Evolutionary conservation across 2,329 filamentous ascomycete species (phyloP), one percentile per base, ranked within the genome.

Genomic region (Nigrospora oryzae): DNA sequence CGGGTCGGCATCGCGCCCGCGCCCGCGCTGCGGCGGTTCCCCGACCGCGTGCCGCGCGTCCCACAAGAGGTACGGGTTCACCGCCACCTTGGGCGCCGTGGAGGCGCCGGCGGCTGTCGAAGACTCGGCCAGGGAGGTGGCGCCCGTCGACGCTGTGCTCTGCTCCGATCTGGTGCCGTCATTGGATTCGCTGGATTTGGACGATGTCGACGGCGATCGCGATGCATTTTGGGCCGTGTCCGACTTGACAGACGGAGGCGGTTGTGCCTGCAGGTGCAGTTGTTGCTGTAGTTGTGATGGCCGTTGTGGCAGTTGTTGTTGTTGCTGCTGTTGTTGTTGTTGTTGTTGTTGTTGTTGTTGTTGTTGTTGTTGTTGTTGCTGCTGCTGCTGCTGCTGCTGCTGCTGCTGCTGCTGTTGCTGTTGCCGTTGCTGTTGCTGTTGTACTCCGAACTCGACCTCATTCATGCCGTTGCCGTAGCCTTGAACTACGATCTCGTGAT

Each of bases 391-490:
- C 6, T n/a, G n/a, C n/a, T n/a, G n/a, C n/a, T n/a, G n/a, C n/a
- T n/a, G n/a, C n/a, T n/a, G n/a, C n/a, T n/a, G n/a, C n/a, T n/a
- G n/a, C n/a, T n/a, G n/a, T n/a, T 7, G 23, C 5, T 28, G 23
- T 10, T 7, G 23, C 23, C 10, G 23, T 10, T 28, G 23, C 23
- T 28, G 23, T 10, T 32, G 39, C n/a, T 15, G 19, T 28, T 12
- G 45, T n/a, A 3, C 33, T 12, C 38, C 40, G 10, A 44, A 33
- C 12, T 39, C 39, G 4, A 67, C 64, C 2, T 60, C 52, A 33
- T 73, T 72, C 3, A 68, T 74, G 1, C 73, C 73, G 40, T 78
- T 77, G 11, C 74, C 75, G 46, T 79, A 77, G 1, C 73, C 72
- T 5, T 70, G 65, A 7, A 77, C 65, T 0, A 77, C 60, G 28